Percentiles rank a stretch among this genome's conserved stretches.
Evolutionary conservation across 2,329 filamentous ascomycete species (phyloP).

Genomic region (Fusarium chlamydosporum): DNA sequence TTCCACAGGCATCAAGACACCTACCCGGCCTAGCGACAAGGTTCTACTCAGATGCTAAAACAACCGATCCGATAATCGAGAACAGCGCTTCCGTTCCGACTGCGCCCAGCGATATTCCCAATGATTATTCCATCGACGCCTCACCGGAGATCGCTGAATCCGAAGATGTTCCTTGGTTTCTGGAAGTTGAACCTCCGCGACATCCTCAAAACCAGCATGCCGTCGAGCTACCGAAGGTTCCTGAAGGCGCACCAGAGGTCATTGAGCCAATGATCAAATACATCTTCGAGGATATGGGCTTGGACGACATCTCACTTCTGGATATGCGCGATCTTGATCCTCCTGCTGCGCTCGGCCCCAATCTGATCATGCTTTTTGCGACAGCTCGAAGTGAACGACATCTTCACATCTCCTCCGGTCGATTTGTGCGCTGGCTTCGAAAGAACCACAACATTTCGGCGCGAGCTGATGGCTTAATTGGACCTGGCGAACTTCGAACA

Average conservation of each 20-base stretch:
- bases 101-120: slow-evolving; percentile 33
- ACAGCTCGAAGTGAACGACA: slow-evolving; percentile 94
- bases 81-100: slow-evolving; percentile 29
- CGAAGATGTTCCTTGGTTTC: slow-evolving; percentile 81
- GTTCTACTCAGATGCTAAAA: slow-evolving; percentile 44
- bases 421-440: slow-evolving; percentile 88
- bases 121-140: slow-evolving; percentile 37
- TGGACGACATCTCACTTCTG: slow-evolving; percentile 84
- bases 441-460: slow-evolving; percentile 79
- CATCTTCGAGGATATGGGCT: slow-evolving; percentile 84
- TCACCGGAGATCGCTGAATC: slow-evolving; percentile 52
- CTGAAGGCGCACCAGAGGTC: slow-evolving; percentile 77
- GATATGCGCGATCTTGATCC: slow-evolving; percentile 89
- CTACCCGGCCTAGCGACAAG: slow-evolving; percentile 43
- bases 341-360: slow-evolving; percentile 86
- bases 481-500: slow-evolving; percentile 90
- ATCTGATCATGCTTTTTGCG: slow-evolving; percentile 92
- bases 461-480: slow-evolving; percentile 87
- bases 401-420: slow-evolving; percentile 89
- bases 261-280: slow-evolving; percentile 81
- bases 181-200: slow-evolving; percentile 76
- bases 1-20: slow-evolving; percentile 42
- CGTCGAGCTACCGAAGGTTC: slow-evolving; percentile 67
- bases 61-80: slow-evolving; percentile 23
- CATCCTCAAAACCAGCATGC: slow-evolving; percentile 65